These are phyloP conservation scores for Rhodotorula sp. DNA, from an alignment of 1,284 basidiomycete genomes.

Conservation along the genomic window DNA sequence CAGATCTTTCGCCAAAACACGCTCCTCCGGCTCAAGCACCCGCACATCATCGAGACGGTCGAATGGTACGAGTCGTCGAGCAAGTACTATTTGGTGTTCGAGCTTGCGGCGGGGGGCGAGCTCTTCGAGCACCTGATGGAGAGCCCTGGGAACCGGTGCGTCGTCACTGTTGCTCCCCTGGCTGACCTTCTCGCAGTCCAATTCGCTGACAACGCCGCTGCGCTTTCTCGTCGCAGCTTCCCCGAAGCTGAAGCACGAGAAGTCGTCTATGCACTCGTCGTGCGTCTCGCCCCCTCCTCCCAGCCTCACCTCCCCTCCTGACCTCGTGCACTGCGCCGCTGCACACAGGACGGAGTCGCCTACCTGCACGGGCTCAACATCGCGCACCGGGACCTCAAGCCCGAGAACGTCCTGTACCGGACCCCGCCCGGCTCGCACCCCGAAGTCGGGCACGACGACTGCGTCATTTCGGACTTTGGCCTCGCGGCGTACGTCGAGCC, in stretches of 20 bases:
- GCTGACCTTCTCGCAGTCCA: not conserved
- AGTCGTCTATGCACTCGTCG: constrained; percentile 32
- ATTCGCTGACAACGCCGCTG: not conserved
- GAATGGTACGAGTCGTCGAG: constrained; percentile 50
- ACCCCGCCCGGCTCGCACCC: constrained; percentile 35
- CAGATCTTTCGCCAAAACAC: constrained; percentile 36
- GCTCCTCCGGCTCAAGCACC: constrained; percentile 26
- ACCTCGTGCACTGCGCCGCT: no score
- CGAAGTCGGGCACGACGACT: constrained; percentile 37
- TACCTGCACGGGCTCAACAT: constrained; percentile 33
- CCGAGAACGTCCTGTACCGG: constrained; percentile 42
- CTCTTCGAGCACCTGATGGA: constrained; percentile 51
- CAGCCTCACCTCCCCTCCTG: not conserved
- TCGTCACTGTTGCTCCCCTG: no score
- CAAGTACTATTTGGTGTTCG: constrained; percentile 52
- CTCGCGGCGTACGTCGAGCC: constrained; percentile 34
- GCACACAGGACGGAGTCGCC: constrained; percentile 25
- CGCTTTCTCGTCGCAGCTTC: constrained; percentile 42
- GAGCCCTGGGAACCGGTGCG: constrained; percentile 23
- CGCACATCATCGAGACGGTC: constrained; percentile 26
- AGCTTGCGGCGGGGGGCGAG: constrained; percentile 52
- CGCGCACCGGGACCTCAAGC: constrained; percentile 42
- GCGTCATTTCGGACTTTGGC: constrained; percentile 40
- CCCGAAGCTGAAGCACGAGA: constrained; percentile 49
- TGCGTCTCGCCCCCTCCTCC: constrained; percentile 6